Conservation (phyloP, 2,329 filamentous ascomycete genomes). For the Fusarium devonianum region DNA sequence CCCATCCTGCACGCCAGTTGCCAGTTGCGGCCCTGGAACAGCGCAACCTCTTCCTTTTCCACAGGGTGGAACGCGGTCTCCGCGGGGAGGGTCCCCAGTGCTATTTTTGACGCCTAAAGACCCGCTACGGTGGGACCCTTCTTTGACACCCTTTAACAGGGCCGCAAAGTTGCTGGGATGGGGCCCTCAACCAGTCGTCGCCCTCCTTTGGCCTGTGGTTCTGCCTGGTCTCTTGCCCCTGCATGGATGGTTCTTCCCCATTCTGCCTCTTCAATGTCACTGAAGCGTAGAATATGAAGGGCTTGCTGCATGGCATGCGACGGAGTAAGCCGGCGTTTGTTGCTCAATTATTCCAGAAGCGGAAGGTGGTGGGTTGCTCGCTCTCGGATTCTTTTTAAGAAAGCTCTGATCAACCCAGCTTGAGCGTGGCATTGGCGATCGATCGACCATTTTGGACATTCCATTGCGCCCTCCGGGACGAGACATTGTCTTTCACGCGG, state of each 20-base stretch:
- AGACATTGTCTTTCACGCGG: constrained; percentile 1
- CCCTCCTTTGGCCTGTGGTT: constrained; percentile 10
- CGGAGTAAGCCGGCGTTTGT: not conserved
- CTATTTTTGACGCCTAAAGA: constrained; percentile 39
- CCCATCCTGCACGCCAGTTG: too few relatives aligned
- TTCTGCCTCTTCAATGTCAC: not conserved
- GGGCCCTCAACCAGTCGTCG: constrained; percentile 20
- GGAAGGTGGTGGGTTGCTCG: constrained; percentile 29
- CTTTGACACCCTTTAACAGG: constrained; percentile 14
- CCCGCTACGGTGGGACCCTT: constrained; percentile 25
- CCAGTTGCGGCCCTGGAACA: constrained; percentile 8
- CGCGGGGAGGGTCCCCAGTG: constrained; percentile 26
- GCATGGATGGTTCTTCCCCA: constrained; percentile 18
- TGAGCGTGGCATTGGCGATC: constrained; percentile 17
- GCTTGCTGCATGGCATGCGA: constrained; percentile 4
- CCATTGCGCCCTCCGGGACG: constrained; percentile 2
- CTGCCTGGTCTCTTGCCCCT: constrained; percentile 23
- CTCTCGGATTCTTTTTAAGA: constrained; percentile 8
- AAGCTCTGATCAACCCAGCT: constrained; percentile 1
- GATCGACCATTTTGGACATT: constrained; percentile 9
- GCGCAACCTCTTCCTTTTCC: constrained; percentile 12
- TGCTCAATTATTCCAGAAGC: constrained; percentile 14
- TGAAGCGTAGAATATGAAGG: constrained; percentile 24
- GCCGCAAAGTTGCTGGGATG: constrained; percentile 10
- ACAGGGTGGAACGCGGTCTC: constrained; percentile 21